A percentile compares a stretch with the other conserved stretches of the same genome.
These are phyloP conservation scores for Carex littledalei DNA, from an alignment of 176 grass and related monocot species.

Conservation along the genomic window DNA sequence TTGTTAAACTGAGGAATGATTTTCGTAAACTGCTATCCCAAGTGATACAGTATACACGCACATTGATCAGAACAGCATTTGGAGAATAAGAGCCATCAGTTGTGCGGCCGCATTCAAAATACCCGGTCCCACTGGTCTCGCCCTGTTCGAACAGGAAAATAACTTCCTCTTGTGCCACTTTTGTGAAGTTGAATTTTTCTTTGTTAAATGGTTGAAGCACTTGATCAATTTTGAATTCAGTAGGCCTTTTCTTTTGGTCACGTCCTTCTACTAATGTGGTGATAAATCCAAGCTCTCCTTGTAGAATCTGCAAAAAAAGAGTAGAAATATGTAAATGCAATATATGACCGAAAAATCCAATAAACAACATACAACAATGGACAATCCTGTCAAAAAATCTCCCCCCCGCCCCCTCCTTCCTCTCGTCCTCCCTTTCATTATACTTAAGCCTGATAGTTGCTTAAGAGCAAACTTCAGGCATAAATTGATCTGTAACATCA, in stretches of 20 bases:
- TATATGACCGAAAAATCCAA: background rate
- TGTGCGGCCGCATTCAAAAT: slow-evolving; percentile 28
- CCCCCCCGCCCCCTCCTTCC: background rate
- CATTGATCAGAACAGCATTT: slow-evolving; percentile 63
- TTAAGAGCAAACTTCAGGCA: background rate
- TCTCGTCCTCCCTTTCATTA: background rate
- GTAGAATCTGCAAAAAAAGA: slow-evolving; percentile 35
- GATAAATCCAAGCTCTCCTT: slow-evolving; percentile 60
- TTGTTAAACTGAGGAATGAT: background rate
- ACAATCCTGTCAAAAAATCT: background rate
- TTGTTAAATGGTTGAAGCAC: slow-evolving; percentile 77
- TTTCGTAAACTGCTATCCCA: slow-evolving; percentile 7
- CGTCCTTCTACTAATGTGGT: slow-evolving; percentile 62
- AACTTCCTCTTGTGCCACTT: slow-evolving; percentile 75
- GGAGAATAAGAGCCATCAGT: slow-evolving; percentile 28
- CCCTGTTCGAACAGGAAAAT: slow-evolving; percentile 61
- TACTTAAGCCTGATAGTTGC: background rate
- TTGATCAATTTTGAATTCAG: slow-evolving; percentile 72
- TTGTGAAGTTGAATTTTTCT: slow-evolving; percentile 91
- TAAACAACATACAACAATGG: background rate
- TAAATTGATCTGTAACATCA: background rate
- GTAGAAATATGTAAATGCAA: background rate
- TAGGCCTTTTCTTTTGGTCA: slow-evolving; percentile 80
- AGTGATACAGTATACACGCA: slow-evolving; percentile 11
- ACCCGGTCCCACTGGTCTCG: slow-evolving; percentile 26